These are phyloP conservation scores for Orbilia ellipsospora DNA, from an alignment of 2,329 filamentous ascomycete species.

Conservation along the genomic window DNA sequence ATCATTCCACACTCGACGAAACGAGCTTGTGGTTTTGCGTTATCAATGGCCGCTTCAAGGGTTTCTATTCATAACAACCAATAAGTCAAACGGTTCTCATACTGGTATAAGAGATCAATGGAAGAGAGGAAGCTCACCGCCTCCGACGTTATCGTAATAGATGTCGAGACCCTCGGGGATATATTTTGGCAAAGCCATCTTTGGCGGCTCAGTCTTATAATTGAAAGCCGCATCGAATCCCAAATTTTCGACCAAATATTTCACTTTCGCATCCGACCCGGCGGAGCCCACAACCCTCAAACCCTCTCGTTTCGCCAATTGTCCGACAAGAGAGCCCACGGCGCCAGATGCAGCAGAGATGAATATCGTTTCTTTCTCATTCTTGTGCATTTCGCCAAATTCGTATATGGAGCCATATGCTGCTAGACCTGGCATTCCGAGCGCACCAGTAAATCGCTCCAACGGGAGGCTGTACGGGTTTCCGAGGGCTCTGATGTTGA, in stretches of 20 bases:
- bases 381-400: constrained; percentile 79
- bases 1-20: constrained; percentile 77
- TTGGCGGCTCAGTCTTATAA: constrained; percentile 83
- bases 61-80: constrained; percentile 78
- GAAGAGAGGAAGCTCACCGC: constrained; percentile 68
- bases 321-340: constrained; percentile 84
- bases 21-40: constrained; percentile 74
- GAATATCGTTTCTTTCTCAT: constrained; percentile 77
- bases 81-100: background rate
- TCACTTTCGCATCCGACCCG: constrained; percentile 81
- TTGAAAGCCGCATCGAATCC: constrained; percentile 82
- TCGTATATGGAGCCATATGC: constrained; percentile 78
- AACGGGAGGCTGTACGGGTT: constrained; percentile 77
- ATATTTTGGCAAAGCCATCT: constrained; percentile 75
- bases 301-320: constrained; percentile 83
- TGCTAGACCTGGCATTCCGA: constrained; percentile 82
- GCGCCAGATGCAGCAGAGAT: constrained; percentile 82
- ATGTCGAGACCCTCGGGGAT: constrained; percentile 83
- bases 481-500: constrained; percentile 68
- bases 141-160: constrained; percentile 84
- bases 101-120: background rate
- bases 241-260: constrained; percentile 77
- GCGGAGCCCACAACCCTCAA: constrained; percentile 82
- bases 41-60: constrained; percentile 73
- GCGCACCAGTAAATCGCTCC: constrained; percentile 76